These are phyloP conservation scores for Boletus subcaerulescens DNA, from an alignment of 768 basidiomycete genomes.

Conservation along the genomic window DNA sequence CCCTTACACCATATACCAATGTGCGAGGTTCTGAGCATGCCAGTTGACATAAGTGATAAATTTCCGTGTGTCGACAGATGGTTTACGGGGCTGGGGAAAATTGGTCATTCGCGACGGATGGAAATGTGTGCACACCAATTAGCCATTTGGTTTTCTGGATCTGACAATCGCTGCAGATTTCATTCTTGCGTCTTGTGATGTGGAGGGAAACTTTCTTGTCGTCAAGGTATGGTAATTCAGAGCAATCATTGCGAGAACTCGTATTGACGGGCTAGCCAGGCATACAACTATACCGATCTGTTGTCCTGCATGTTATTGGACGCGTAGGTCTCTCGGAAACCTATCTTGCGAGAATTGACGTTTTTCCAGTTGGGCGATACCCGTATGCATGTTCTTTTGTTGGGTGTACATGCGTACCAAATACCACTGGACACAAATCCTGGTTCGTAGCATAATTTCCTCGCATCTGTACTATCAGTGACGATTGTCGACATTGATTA, in stretches of 20 bases:
- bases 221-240: constrained; percentile 50
- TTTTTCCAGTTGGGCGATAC: constrained; percentile 76
- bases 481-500: constrained; percentile 22
- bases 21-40: constrained; percentile 39
- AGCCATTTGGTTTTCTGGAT: not conserved
- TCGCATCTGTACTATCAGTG: not conserved
- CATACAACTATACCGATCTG: constrained; percentile 83
- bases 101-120: constrained; percentile 75
- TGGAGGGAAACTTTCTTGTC: constrained; percentile 86
- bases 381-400: constrained; percentile 78
- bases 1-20: constrained; percentile 87
- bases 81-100: constrained; percentile 79
- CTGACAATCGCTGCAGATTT: constrained; percentile 48
- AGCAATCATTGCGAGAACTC: not conserved
- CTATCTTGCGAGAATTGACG: not conserved
- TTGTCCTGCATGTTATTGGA: constrained; percentile 92
- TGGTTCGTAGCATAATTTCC: constrained; percentile 43
- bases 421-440: constrained; percentile 81
- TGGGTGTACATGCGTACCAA: constrained; percentile 78
- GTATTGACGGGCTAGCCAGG: constrained; percentile 36
- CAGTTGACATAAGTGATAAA: not conserved
- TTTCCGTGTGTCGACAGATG: constrained; percentile 46
- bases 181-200: constrained; percentile 75
- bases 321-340: constrained; percentile 49
- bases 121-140: constrained; percentile 64